Evolutionary conservation across 2,329 filamentous ascomycete species (phyloP).

Genomic region (Fusarium sp.): DNA sequence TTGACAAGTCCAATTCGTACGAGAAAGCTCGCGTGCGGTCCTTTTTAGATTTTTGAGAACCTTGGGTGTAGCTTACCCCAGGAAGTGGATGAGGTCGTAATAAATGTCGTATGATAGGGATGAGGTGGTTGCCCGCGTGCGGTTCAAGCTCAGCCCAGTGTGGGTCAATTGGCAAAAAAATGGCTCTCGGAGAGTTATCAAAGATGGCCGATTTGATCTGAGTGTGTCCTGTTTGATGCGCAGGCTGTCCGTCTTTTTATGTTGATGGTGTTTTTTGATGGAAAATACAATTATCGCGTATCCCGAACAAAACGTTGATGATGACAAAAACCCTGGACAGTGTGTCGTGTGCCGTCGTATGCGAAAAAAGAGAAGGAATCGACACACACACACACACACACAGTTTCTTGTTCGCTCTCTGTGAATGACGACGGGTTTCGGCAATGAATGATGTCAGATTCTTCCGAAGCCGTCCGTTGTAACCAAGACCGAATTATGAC

Average conservation of each 20-base stretch:
- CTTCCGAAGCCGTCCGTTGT: slow-evolving; percentile 37
- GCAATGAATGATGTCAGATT: slow-evolving; percentile 41
- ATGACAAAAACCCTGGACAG: slow-evolving; percentile 7
- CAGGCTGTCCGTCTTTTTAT: neutral
- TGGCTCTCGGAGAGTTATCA: slow-evolving; percentile 7
- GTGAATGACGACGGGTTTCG: slow-evolving; percentile 22
- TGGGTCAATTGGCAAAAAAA: slow-evolving; percentile 28
- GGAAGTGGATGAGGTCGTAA: slow-evolving; percentile 6
- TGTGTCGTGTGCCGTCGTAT: slow-evolving; percentile 1
- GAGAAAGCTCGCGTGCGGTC: neutral
- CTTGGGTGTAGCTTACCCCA: neutral
- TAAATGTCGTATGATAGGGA: slow-evolving; percentile 34
- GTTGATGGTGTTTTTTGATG: slow-evolving; percentile 4
- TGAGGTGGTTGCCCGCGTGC: slow-evolving; percentile 21
- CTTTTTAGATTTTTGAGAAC: slow-evolving; percentile 11
- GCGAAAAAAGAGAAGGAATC: neutral
- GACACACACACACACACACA: neutral
- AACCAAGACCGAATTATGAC: slow-evolving; percentile 47
- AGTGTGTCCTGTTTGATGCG: neutral
- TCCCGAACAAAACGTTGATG: slow-evolving; percentile 5
- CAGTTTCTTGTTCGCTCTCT: neutral
- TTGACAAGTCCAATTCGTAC: neutral
- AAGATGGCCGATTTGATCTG: neutral
- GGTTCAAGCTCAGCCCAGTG: slow-evolving; percentile 22
- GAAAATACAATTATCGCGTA: neutral